Evolutionary conservation across 345 rosid genomes (phyloP).

Genomic region (Populus deltoides): DNA sequence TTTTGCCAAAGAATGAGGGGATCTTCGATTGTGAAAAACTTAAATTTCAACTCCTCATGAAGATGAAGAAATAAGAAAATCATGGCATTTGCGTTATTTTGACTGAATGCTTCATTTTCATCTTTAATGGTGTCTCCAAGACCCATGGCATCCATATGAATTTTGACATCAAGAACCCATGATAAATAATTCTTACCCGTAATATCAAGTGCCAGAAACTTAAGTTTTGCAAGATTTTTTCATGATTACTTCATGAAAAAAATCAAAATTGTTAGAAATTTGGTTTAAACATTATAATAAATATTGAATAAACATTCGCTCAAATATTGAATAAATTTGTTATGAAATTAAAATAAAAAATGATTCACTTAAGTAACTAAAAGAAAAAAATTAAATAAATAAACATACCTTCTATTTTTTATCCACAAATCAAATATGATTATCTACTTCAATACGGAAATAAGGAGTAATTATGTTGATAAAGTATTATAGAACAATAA

Average conservation of each 20-base stretch:
- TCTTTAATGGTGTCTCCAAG: background rate
- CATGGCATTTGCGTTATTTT: background rate
- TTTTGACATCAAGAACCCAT: background rate
- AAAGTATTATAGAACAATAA: background rate
- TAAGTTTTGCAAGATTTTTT: background rate
- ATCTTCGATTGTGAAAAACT: background rate
- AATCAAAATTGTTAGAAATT: too few species aligned
- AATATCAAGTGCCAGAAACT: background rate
- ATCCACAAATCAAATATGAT: background rate
- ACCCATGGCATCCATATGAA: background rate
- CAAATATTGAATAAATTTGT: too few species aligned
- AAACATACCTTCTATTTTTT: background rate
- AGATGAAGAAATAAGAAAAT: background rate
- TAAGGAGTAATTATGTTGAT: background rate
- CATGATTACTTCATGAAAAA: background rate
- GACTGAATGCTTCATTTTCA: too few species aligned
- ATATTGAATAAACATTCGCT: too few species aligned
- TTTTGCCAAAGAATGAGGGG: background rate
- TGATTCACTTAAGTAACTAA: too few species aligned
- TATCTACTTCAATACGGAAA: background rate
- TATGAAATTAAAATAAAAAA: too few species aligned
- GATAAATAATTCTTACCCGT: background rate
- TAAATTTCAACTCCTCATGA: background rate
- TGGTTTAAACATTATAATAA: too few species aligned
- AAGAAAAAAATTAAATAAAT: too few species aligned